Evolutionary conservation across 176 grass and related monocot species (phyloP), one percentile per base, ranked within the genome.

Genomic region (Areca catechu): DNA sequence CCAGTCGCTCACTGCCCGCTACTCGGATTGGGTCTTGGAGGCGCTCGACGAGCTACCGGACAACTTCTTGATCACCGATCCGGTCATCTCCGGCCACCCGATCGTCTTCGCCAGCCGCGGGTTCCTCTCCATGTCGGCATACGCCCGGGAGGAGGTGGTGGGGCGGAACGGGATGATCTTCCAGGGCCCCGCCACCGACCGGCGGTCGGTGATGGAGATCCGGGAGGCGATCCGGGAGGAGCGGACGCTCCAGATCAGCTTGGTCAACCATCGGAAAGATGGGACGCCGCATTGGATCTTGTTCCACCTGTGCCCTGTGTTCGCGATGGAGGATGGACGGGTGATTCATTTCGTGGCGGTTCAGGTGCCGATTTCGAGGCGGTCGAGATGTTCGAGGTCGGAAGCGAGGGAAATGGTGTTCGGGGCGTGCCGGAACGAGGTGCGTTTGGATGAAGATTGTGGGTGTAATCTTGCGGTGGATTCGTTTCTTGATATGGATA

Each of bases 11-110:
- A 80, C 84, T 24, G 51, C 78, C 47, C 64, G 86, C 1, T 97
- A 97, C 84, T 88, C 93, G n/a, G 78, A 83, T 22, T 92, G 84
- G 93, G 70, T 91, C 56, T 12, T 54, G 50, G 93, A 97, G 71
- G 68, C 79, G 7, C 86, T 98, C 54, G 73, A 98, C 76, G 93
- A 92, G 72, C 77, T 92, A 5, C 34, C 47, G 17, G 77, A 74
- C 34, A 74, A 80, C 66, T 98, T 98, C 69, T 69, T 98, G 65
- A 80, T 98, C 54, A 98, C 87, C 4, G 93, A 98, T 70, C 93
- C 93, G 0, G 60, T 76, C 30, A 79, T 98, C 5, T 59, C 75
- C 16, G 93, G 83, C 50, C 93, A 98, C 66, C 93, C 93, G 28
- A 92, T 98, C 77, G 93, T 92, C 7, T 98, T 85, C 73, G 93